Base-by-base conservation (phyloP, 2,329 filamentous ascomycete species). In the Lasiodiplodia hormozganensis region DNA sequence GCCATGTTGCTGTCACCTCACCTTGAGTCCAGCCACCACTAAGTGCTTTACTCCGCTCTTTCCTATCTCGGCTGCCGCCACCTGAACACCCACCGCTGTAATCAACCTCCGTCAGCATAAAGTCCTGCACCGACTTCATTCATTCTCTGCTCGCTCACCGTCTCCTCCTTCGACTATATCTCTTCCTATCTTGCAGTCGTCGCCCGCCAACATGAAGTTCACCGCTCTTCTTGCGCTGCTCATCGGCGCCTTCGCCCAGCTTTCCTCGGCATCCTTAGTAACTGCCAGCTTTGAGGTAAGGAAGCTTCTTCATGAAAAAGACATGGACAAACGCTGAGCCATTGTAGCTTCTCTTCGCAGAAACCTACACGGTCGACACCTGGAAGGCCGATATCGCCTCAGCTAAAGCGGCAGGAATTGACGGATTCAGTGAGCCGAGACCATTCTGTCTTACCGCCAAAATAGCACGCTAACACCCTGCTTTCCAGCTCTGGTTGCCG, bases 401-500 rank as follows among this genome's bases (percentile, higher is more conserved):
- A 28, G 65, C 68, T 8, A 67, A 68, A n/a, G 54, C 56, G 10
- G 52, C 52, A 4, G 68, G 68, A 18, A 69, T 69, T 51, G 65
- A 69, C 28, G 68, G 68, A 38, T 69, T 69, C 51, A 65, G 68
- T 68, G 31, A 49, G 66, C 12, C 36, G 52, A 2, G 23, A 23
- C 49, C 28, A 54, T 53, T 43, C 25, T 64, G 34, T 56, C 38
- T 62, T 18, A 43, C 51, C 4, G 4, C 23, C 2, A 5, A 12
- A 34, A 3, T 25, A 18, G 21, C 25, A 21, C 23, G 18, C 58
- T 49, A 43, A 62, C 28, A 3, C 25, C 3, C 23, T n/a, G 43
- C 12, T 28, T 34, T 47, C 14, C 60, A 70, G 76, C 76, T n/a
- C 73, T 80, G 67, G 78, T 79, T 71, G 78, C 75, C 74, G 75